These are phyloP conservation scores for Neofusicoccum kwambonambiense DNA, from an alignment of 2,329 filamentous ascomycete genomes.

Conservation along the genomic window DNA sequence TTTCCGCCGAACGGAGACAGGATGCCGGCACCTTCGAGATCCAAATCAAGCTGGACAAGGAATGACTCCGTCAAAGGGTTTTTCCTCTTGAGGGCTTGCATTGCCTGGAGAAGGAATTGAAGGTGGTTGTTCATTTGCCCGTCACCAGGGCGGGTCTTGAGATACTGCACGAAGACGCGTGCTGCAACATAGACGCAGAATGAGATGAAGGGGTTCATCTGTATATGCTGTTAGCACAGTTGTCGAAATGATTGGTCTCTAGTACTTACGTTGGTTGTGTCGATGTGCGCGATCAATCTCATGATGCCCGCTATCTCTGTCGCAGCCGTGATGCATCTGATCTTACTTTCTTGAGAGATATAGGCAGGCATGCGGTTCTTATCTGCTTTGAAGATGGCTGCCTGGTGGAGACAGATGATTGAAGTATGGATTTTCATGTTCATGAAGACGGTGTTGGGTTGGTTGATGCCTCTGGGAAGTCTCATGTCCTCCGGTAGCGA, in stretches of 20 bases:
- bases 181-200: conserved; percentile 97
- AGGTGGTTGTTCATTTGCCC: conserved; percentile 74
- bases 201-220: conserved; percentile 95
- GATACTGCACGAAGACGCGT: conserved; percentile 90
- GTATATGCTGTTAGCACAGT: conserved; percentile 1
- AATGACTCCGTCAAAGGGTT: conserved; percentile 95
- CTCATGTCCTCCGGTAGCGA: conserved; percentile 79
- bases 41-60: conserved; percentile 86
- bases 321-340: conserved; percentile 87
- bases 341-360: conserved; percentile 84
- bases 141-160: conserved; percentile 91
- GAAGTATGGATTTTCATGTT: conserved; percentile 98
- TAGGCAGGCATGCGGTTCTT: conserved; percentile 75
- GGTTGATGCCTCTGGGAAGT: conserved; percentile 70
- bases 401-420: conserved; percentile 95
- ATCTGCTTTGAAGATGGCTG: conserved; percentile 95
- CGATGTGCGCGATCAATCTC: conserved; percentile 89
- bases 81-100: conserved; percentile 82
- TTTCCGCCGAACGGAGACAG: not conserved
- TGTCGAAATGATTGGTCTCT: not conserved
- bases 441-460: conserved; percentile 85
- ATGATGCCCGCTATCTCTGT: conserved; percentile 94
- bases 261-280: conserved; percentile 71
- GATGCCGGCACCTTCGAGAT: conserved; percentile 72
- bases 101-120: conserved; percentile 86